Base-by-base conservation (phyloP, 768 basidiomycete genomes). In the Boletellus sp. region DNA sequence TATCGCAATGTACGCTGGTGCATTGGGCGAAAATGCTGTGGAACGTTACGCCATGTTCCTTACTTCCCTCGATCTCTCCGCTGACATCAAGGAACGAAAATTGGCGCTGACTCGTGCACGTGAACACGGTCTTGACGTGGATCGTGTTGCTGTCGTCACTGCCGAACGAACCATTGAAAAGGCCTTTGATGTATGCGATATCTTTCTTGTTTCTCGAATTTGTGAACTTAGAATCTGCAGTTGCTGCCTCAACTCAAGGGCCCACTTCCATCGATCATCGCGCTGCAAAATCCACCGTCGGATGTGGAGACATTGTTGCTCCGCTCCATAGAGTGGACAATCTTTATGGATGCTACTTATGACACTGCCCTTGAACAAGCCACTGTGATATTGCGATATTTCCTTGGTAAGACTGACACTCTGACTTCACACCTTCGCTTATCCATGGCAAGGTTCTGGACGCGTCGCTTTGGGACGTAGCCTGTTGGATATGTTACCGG, bases 301-400 rank as follows among this genome's bases (percentile, higher is more conserved):
- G 80, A 83, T 15, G 67, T 69, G 0, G 87, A 92, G 61, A 61
- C 70, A 53, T 65, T 88, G 42, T 73, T 98, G 8, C 75, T 95
- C 26, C 81, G 94, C 17, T 89, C 90, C 0, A 85, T 97, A 42
- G 94, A 98, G 61, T 99, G 95, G 95, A 88, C 94, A 45, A 87
- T 82, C 0, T 88, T 89, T 64, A 74, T 78, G 56, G 79, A 82
- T 28, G 70, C 77, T 6, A 98, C 94, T 1, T 83, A 85, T 54
- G 71, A 75, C 11, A 84, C 84, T 6, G 94, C 94, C 0, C 71
- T 97, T 9, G 82, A 88, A 60, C 90, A 94, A 60, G 84, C 90
- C 1, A 94, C 94, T 50, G 85, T 88, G 35, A 87, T 96, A 51
- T 64, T 93, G 49, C 83, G 94, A 15, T 93, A 92, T 64, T 90